Evolutionary conservation across 208 protist species (phyloP).

Genomic region (Trypanosomatidae sp.): DNA sequence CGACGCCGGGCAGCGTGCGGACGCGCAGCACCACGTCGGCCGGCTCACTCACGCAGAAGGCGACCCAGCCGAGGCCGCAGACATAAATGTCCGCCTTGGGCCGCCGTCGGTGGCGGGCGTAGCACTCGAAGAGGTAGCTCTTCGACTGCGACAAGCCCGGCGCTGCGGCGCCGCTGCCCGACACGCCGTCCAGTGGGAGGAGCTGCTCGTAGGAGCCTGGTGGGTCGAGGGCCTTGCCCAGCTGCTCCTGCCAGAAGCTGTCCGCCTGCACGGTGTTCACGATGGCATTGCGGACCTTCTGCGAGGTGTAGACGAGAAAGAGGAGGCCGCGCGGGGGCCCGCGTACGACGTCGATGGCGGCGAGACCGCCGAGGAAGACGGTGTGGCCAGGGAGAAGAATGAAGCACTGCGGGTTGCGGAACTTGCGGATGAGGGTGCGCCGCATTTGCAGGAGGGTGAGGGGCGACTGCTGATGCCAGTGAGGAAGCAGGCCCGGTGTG

Average conservation of each 20-base stretch:
- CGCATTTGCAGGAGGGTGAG: slow-evolving; percentile 91
- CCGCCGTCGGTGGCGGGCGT: slow-evolving; percentile 58
- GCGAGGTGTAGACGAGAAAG: slow-evolving; percentile 91
- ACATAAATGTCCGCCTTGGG: slow-evolving; percentile 92
- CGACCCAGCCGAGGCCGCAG: slow-evolving; percentile 85
- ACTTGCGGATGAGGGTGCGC: slow-evolving; percentile 85
- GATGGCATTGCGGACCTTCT: slow-evolving; percentile 82
- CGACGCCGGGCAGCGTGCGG: slow-evolving; percentile 86
- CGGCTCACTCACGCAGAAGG: slow-evolving; percentile 81
- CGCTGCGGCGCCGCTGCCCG: slow-evolving; percentile 18
- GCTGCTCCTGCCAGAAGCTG: slow-evolving; percentile 80
- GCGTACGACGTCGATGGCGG: slow-evolving; percentile 83
- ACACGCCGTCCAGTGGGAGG: slow-evolving; percentile 15
- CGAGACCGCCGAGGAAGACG: slow-evolving; percentile 82
- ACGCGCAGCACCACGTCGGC: slow-evolving; percentile 90
- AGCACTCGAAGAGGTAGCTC: slow-evolving; percentile 92
- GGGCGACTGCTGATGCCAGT: slow-evolving; percentile 83
- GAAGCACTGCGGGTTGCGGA: slow-evolving; percentile 88
- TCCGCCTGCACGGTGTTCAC: slow-evolving; percentile 74
- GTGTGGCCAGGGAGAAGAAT: too few species aligned
- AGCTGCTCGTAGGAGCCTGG: slow-evolving; percentile 85
- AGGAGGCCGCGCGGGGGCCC: too few species aligned
- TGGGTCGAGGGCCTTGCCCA: slow-evolving; percentile 77
- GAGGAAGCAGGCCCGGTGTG: slow-evolving; percentile 85
- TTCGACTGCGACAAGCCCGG: slow-evolving; percentile 60